phyloP scores from a whole-genome alignment of 805 yeast genomes.

The Pichia kluyveri region DNA sequence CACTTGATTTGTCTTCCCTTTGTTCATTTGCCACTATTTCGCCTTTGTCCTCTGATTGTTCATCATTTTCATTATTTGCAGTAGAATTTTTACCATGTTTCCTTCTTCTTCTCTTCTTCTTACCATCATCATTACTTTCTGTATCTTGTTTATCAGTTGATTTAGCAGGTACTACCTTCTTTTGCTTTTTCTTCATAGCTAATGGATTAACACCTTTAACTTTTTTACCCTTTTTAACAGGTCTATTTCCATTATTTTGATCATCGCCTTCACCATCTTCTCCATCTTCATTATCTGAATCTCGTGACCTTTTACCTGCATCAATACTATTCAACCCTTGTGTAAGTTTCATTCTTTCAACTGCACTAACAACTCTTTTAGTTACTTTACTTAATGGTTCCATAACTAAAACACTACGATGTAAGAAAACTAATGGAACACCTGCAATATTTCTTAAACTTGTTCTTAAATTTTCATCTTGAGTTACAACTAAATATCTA shows the following conservation, averaged over 20 bases:
- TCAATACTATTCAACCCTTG: slow-evolving; percentile 67
- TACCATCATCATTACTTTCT: neutral
- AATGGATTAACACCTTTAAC: slow-evolving; percentile 85
- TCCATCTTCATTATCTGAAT: slow-evolving; percentile 14
- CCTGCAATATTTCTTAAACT: slow-evolving; percentile 75
- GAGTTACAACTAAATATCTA: slow-evolving; percentile 83
- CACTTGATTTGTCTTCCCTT: too few species aligned
- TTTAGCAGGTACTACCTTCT: neutral
- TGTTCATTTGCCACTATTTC: neutral
- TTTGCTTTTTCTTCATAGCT: slow-evolving; percentile 72
- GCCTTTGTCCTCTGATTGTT: neutral
- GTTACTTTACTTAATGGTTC: slow-evolving; percentile 84
- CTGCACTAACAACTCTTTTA: slow-evolving; percentile 33
- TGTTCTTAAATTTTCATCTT: slow-evolving; percentile 60
- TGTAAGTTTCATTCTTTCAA: slow-evolving; percentile 61
- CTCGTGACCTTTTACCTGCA: slow-evolving; percentile 33
- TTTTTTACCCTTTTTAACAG: slow-evolving; percentile 23
- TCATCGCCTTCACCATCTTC: slow-evolving; percentile 12
- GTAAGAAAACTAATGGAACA: slow-evolving; percentile 79
- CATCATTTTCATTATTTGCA: neutral
- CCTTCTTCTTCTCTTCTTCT: slow-evolving; percentile 1
- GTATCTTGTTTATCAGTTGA: neutral
- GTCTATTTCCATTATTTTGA: slow-evolving; percentile 4
- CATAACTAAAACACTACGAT: slow-evolving; percentile 90
- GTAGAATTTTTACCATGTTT: neutral